These are phyloP conservation scores for Solanum clarkiae DNA, from an alignment of 257 asterid genomes.

Conservation along the genomic window DNA sequence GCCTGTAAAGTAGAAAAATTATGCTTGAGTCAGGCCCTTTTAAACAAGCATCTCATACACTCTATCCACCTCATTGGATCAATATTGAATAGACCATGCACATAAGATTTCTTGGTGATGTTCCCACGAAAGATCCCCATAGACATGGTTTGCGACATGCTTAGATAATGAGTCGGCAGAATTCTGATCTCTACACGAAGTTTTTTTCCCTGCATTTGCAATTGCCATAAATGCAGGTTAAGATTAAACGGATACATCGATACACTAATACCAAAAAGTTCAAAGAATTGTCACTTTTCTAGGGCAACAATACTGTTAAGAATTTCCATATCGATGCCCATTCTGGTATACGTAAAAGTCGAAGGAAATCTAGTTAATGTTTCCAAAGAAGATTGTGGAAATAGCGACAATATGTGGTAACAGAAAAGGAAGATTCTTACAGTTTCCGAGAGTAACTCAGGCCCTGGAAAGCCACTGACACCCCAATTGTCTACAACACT, in stretches of 20 bases:
- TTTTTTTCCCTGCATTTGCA: conserved; percentile 63
- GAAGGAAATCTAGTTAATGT: not conserved
- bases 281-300: not conserved
- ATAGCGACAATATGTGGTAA: not conserved
- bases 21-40: conserved; percentile 60
- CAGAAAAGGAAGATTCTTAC: conserved; percentile 31
- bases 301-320: not conserved
- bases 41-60: conserved; percentile 74
- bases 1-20: not conserved
- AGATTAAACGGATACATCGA: not conserved
- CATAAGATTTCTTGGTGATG: conserved; percentile 66
- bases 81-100: conserved; percentile 60
- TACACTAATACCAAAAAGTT: not conserved
- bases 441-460: conserved; percentile 68
- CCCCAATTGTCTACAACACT: conserved; percentile 50
- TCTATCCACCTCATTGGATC: conserved; percentile 77
- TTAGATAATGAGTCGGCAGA: conserved; percentile 72
- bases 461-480: conserved; percentile 57
- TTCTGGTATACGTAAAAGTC: not conserved
- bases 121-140: conserved; percentile 55
- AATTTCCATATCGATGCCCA: not conserved
- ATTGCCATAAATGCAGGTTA: not conserved
- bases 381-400: not conserved
- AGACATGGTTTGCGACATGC: conserved; percentile 70
- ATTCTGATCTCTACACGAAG: conserved; percentile 75